phyloP scores from a whole-genome alignment of 805 yeast species.

The Kuraishia cidri region DNA sequence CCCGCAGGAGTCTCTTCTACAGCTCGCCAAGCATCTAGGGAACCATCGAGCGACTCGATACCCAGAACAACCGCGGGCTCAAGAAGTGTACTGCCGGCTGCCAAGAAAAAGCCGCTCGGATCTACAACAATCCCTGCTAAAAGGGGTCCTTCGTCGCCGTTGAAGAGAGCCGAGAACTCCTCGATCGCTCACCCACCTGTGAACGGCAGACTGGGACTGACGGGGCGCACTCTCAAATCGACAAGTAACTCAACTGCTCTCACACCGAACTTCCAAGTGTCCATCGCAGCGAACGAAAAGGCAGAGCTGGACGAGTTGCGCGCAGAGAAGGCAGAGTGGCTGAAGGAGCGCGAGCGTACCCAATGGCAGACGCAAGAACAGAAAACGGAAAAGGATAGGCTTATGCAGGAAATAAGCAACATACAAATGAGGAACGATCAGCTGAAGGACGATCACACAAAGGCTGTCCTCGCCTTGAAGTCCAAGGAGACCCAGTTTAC shows the following conservation, averaged over 20 bases:
- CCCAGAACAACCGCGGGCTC: constrained; percentile 5
- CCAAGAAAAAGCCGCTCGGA: constrained; percentile 6
- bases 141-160: constrained; percentile 65
- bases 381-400: constrained; percentile 17
- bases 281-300: constrained; percentile 18
- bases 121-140: constrained; percentile 24
- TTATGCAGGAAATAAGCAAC: constrained; percentile 22
- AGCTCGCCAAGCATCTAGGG: constrained; percentile 7
- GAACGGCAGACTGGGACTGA: constrained; percentile 1
- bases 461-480: constrained; percentile 40
- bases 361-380: constrained; percentile 18
- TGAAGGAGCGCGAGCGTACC: constrained; percentile 20
- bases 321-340: constrained; percentile 43
- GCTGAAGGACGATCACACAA: constrained; percentile 41
- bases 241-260: constrained; percentile 2
- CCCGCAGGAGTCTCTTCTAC: background rate
- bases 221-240: constrained; percentile 1
- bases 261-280: constrained; percentile 3
- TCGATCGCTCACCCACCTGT: background rate
- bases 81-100: background rate
- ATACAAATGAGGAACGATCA: constrained; percentile 27
- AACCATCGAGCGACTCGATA: constrained; percentile 4
- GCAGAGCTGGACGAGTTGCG: constrained; percentile 42
- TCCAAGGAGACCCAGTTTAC: constrained; percentile 64
- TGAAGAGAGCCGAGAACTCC: constrained; percentile 26